Base-by-base conservation (phyloP, 2,329 filamentous ascomycete genomes). In the Ilyonectria mors-panacis region DNA sequence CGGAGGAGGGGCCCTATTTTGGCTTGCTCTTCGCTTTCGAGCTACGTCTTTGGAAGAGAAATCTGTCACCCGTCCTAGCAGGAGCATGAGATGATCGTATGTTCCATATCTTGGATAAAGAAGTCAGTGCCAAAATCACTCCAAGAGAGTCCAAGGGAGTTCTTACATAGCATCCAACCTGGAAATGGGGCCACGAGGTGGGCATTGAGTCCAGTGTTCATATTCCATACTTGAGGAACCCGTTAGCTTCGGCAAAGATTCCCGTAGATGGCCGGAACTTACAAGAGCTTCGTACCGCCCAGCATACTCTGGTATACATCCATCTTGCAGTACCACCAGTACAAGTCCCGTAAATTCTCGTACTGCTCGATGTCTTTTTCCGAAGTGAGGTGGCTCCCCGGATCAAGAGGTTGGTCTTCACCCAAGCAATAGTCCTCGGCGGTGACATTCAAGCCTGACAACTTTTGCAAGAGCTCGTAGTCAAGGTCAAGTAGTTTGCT, bases 271-370 rank as follows among this genome's bases (percentile, higher is more conserved):
- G 28, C 35, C 13, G 15, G 6, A 26, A 87, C 94, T 87, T 84
- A 97, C 94, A 98, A 91, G 53, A 97, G 84, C 68, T 88, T 88
- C 47, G 95, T 95, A 9, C 94, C 95, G 72, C 95, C 96, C 26
- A 98, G 84, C 67, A 98, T 89, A 77, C 93, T 94, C 79, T 98
- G 95, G 73, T 95, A 97, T 9, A 93, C 90, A 78, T 98, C 96
- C 85, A 98, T 96, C 80, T 97, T 97, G 74, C 89, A 92, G 78
- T 95, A 98, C 93, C 94, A 98, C 95, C 95, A 99, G 77, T 93
- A 97, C 6, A 98, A 82, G 80, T 98, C 96, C 70, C 93, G 90
- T 44, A 96, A 85, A 17, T 93, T 91, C 75, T 96, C 93, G 75
- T 93, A 97, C 45, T 88, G 91, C 68, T 94, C 91, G 54, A 97